Evolutionary conservation across 2,329 filamentous ascomycete species (phyloP), one percentile per base, ranked within the genome.

Genomic region (Amauroascus verrucosus): DNA sequence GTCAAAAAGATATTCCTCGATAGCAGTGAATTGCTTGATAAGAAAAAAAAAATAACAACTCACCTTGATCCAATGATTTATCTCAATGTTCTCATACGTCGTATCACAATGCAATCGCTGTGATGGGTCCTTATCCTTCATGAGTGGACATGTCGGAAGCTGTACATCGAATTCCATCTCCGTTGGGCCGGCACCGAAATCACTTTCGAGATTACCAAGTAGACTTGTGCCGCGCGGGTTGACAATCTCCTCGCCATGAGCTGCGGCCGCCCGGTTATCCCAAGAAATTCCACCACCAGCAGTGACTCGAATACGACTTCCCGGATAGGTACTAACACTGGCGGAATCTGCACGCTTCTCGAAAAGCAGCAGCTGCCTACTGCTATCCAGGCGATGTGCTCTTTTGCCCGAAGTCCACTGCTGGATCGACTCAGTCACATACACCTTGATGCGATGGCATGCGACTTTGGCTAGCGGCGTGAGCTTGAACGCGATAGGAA

Each of bases 21-120:
- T 44, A 16, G 11, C 6, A 26, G 38, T 44, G 33, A 46, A 38
- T 16, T 11, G 20, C 5, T 11, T 35, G 37, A 20, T 44, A 37
- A 43, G 26, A 48, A 30, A 2, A 37, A 43, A 30, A 48, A 30
- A 2, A 18, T 8, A 45, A 2, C 24, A 47, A 64, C 77, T 58
- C 72, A 88, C 88, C 80, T 95, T 95, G 68, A 96, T 95, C 89
- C 89, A 95, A 67, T 96, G 90, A 66, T 88, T 88, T 51, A 96
- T 89, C 63, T 93, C 88, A 50, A 95, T 91, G 58, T 94, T 94
- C 64, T 88, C 86, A 76, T 91, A 95, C 54, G 88, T 95, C 52
- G 88, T 95, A 65, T 95, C 89, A 51, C 91, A 91, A 66, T 95
- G 85, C 55, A 96, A 72, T 56, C 81, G 79, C 55, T 80, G 77